Base-by-base conservation (phyloP, 2,329 filamentous ascomycete species). In the Aspergillus cejpii region DNA sequence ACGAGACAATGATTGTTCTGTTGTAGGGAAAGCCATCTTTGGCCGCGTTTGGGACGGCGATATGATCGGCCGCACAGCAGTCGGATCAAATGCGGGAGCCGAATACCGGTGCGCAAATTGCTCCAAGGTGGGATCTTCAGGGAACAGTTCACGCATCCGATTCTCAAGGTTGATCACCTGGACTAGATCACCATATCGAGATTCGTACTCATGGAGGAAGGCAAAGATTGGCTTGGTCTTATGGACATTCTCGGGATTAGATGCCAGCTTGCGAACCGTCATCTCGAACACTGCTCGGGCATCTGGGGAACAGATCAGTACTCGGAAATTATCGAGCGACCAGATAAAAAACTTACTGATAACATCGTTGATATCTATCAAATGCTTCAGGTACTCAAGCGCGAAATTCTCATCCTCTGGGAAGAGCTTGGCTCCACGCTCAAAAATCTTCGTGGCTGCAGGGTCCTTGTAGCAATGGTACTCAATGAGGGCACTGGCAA, bases 271-370 rank as follows among this genome's bases (percentile, higher is more conserved):
- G 60, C 85, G 87, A 48, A 96, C 87, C 12, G 90, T 89, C 12
- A 90, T 96, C 65, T 97, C 92, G 59, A 98, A 98, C 2, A 96
- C 89, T 7, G 92, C 90, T 53, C 92, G 81, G 26, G 92, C 92
- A 75, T 98, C 89, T 90, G 55, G 26, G 26, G 26, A 15, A 38
- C 26, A 39, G 5, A 40, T 58, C 43, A 62, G 54, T 19, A 51
- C 12, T n/a, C 4, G 7, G 7, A 31, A 23, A 6, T 11, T 0
- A 11, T 7, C 15, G 21, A 17, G 15, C 29, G 26, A 20, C 12
- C 19, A 8, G 19, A 3, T 1, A 31, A n/a, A 15, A 1, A 24
- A 76, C 86, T 76, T 77, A 94, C 87, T 96, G 24, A 88, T 95
- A 38, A 89, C 84, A 66, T 98, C 92, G 57, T 94, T 91, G 62